phyloP scores from a whole-genome alignment of 257 asterid species.

The Solanum paucissectum region DNA sequence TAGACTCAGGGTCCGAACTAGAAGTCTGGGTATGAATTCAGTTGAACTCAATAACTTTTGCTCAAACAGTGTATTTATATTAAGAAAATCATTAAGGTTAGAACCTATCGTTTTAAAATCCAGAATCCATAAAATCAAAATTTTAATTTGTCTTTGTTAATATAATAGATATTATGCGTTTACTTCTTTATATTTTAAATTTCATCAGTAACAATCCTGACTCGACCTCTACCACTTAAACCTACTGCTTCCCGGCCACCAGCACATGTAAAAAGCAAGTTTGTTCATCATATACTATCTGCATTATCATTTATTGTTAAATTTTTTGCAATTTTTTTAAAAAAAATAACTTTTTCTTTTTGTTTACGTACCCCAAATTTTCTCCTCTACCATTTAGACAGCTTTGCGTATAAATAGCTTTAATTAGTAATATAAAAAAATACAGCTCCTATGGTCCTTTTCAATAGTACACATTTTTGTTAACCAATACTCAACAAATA shows the following conservation, averaged over 20 bases:
- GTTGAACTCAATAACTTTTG: neutral
- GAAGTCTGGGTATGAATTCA: too few species aligned
- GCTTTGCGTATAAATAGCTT: conserved; percentile 2
- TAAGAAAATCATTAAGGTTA: neutral
- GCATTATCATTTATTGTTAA: neutral
- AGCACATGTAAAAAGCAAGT: neutral
- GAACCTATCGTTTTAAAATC: too few species aligned
- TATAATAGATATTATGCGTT: neutral
- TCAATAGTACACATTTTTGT: conserved; percentile 41
- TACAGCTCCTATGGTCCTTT: conserved; percentile 22
- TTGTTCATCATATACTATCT: neutral
- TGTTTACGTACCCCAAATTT: neutral
- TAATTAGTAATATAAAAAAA: neutral
- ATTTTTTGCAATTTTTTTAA: neutral
- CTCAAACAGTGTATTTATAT: neutral
- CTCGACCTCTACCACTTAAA: neutral
- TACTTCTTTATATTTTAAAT: neutral
- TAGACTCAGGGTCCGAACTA: too few species aligned
- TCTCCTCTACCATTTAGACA: conserved; percentile 1
- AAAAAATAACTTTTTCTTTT: neutral
- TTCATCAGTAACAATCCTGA: neutral
- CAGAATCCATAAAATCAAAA: neutral
- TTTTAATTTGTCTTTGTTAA: too few species aligned
- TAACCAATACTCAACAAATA: conserved; percentile 43
- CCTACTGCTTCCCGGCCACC: neutral